Evolutionary conservation across 1,139 yeast species (phyloP).

Genomic region (Taiozyma sp.): DNA sequence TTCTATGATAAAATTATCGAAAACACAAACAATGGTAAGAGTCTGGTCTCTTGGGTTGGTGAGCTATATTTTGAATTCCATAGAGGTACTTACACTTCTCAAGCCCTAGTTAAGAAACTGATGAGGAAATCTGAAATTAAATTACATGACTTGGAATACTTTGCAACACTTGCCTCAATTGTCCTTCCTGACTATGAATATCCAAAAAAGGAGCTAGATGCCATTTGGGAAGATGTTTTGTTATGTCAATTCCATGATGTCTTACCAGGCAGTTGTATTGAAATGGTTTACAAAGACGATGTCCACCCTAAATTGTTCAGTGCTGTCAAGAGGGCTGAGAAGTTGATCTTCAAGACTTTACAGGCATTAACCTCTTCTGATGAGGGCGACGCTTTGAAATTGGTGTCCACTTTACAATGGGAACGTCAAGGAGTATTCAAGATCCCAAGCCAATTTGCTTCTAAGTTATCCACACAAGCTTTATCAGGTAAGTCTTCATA

Average conservation of each 20-base stretch:
- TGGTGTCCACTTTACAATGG: constrained; percentile 68
- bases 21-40: constrained; percentile 57
- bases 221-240: constrained; percentile 81
- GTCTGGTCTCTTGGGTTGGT: constrained; percentile 84
- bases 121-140: constrained; percentile 76
- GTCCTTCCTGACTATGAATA: constrained; percentile 48
- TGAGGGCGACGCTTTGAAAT: constrained; percentile 19
- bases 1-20: constrained; percentile 65
- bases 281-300: constrained; percentile 87
- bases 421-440: constrained; percentile 48
- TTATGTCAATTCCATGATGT: constrained; percentile 96
- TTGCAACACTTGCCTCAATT: constrained; percentile 73
- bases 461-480: constrained; percentile 2
- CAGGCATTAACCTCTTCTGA: constrained; percentile 28
- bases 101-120: constrained; percentile 75
- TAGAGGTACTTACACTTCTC: constrained; percentile 95
- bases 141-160: constrained; percentile 78
- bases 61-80: constrained; percentile 94
- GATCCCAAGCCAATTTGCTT: constrained; percentile 24
- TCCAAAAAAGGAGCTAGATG: constrained; percentile 62
- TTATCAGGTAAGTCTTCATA: constrained; percentile 16
- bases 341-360: constrained; percentile 49
- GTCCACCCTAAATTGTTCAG: constrained; percentile 73
- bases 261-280: constrained; percentile 93
- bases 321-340: constrained; percentile 48